phyloP scores from a whole-genome alignment of 2,329 filamentous ascomycete genomes.

The Fusarium camptoceras region DNA sequence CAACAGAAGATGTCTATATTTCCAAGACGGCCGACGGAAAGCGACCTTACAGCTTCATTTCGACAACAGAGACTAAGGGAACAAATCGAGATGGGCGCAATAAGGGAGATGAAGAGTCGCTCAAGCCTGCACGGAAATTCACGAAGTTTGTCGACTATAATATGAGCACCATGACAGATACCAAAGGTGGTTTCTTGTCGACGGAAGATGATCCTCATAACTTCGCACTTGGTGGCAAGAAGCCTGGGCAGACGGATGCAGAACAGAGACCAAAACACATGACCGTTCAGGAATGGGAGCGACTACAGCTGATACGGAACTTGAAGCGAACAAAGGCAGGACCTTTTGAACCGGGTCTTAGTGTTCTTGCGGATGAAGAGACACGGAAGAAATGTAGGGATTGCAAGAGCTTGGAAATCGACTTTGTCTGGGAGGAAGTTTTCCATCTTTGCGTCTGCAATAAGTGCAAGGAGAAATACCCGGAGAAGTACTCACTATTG shows the following conservation, averaged over 20 bases:
- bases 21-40: constrained; percentile 67
- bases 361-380: constrained; percentile 72
- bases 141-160: constrained; percentile 97
- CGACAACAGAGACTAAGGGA: constrained; percentile 58
- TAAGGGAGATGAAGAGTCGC: constrained; percentile 60
- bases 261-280: constrained; percentile 84
- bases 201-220: constrained; percentile 92
- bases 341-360: constrained; percentile 90
- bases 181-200: constrained; percentile 94
- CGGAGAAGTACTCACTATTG: constrained; percentile 93
- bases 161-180: constrained; percentile 97
- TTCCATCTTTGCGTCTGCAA: constrained; percentile 82
- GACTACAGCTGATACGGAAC: constrained; percentile 78
- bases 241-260: constrained; percentile 50
- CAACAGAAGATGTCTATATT: constrained; percentile 72
- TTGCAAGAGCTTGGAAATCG: constrained; percentile 86
- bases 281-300: constrained; percentile 92
- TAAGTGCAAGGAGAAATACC: constrained; percentile 86
- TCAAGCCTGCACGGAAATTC: constrained; percentile 87
- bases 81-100: constrained; percentile 77
- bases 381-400: constrained; percentile 83
- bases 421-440: constrained; percentile 93
- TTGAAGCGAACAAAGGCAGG: constrained; percentile 80
- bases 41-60: constrained; percentile 75
- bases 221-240: constrained; percentile 70